Percentiles rank a stretch among this genome's conserved stretches.
Conservation (phyloP, 2,329 filamentous ascomycete species). For the Sporothrix mexicana region DNA sequence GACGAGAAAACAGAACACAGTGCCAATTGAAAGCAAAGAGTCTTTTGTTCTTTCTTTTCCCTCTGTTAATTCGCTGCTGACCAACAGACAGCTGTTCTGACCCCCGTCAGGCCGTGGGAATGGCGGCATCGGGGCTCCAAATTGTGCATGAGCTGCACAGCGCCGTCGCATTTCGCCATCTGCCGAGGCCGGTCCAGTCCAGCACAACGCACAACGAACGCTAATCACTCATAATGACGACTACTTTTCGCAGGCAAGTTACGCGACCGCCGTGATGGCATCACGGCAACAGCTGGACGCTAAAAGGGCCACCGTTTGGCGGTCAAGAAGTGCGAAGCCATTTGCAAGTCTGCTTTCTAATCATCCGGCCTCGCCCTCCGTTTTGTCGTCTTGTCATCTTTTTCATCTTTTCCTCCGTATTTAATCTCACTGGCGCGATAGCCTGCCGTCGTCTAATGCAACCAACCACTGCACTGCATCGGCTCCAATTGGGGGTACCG, state of each 20-base stretch:
- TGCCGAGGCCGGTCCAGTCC: constrained; percentile 3
- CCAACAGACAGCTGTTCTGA: neutral
- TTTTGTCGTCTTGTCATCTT: neutral
- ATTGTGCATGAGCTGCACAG: constrained; percentile 15
- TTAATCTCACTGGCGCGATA: constrained; percentile 16
- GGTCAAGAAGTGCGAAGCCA: neutral
- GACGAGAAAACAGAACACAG: too few species aligned
- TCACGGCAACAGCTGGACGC: neutral
- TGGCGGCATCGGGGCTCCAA: constrained; percentile 6
- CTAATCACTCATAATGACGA: neutral
- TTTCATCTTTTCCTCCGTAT: neutral
- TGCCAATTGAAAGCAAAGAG: too few species aligned
- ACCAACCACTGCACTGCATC: constrained; percentile 18
- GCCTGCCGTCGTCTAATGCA: constrained; percentile 28
- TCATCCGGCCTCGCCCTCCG: neutral
- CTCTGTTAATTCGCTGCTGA: neutral
- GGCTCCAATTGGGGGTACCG: neutral
- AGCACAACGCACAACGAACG: neutral
- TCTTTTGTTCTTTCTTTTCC: neutral
- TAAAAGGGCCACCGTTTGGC: neutral
- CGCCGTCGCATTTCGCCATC: constrained; percentile 22
- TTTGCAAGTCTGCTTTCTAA: constrained; percentile 3
- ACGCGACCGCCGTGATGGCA: neutral
- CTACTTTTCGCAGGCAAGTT: neutral
- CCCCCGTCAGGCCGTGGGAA: neutral